These are phyloP conservation scores for Cordyceps farinosa DNA, from an alignment of 2,329 filamentous ascomycete genomes.

Conservation along the genomic window DNA sequence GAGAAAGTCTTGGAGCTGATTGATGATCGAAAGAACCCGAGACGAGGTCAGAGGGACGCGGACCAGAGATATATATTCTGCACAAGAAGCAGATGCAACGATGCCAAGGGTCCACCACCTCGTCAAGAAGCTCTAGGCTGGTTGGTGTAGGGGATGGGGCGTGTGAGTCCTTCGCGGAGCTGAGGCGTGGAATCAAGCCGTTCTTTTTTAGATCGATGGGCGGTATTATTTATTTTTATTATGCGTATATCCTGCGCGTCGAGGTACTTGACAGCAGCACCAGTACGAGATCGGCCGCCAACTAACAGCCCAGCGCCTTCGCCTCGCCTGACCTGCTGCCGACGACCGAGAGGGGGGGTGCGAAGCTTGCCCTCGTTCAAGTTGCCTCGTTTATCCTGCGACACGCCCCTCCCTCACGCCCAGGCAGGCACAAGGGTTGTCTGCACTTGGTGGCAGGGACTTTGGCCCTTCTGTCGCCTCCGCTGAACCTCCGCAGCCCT, in stretches of 20 bases:
- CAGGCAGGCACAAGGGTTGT: neutral
- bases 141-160: neutral
- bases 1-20: neutral
- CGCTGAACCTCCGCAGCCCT: slow-evolving; percentile 16
- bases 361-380: neutral
- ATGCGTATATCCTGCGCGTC: neutral
- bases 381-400: neutral
- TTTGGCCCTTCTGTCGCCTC: slow-evolving; percentile 6
- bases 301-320: slow-evolving; percentile 16
- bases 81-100: slow-evolving; percentile 11
- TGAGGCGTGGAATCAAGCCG: slow-evolving; percentile 4
- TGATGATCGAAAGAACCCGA: neutral
- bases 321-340: slow-evolving; percentile 15
- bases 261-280: slow-evolving; percentile 1
- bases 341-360: slow-evolving; percentile 14
- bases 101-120: slow-evolving; percentile 13
- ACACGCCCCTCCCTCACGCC: slow-evolving; percentile 4
- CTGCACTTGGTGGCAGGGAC: neutral
- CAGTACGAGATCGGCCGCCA: slow-evolving; percentile 16
- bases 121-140: slow-evolving; percentile 6
- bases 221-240: neutral
- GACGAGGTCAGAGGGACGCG: slow-evolving; percentile 5
- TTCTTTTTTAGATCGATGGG: slow-evolving; percentile 11
- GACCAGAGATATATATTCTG: slow-evolving; percentile 15
- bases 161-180: slow-evolving; percentile 8